Base-by-base conservation (phyloP, 495 filamentous ascomycete species). In the Penicillium paradoxum region DNA sequence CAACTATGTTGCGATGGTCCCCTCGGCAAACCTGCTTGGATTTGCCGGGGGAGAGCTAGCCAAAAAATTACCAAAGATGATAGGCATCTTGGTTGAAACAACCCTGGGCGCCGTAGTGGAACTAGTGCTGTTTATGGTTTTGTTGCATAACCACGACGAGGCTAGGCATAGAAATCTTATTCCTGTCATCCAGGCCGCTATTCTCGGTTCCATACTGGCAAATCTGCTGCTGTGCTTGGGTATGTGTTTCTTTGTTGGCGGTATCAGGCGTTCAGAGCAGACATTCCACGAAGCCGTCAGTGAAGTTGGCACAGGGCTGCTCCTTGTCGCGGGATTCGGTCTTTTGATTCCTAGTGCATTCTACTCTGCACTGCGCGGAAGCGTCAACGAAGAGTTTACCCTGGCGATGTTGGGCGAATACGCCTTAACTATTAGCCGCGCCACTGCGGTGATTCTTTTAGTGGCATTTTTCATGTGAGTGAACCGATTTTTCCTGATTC, bases 341-440 rank as follows among this genome's bases (percentile, higher is more conserved):
- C 79, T 97, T 8, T 75, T 90, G 45, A 86, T 96, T 38, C 91
- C 92, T 1, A 85, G 86, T 30, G 86, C 88, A 17, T 97, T 91
- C 66, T 75, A 78, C 56, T 75, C 79, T 43, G 82, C 87, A 0
- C 71, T 93, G 38, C 66, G 58, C 10, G 65, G 65, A 15, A 62
- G 69, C 40, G 66, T 71, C 32, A 69, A 70, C 32, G 46, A 65
- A 19, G 33, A 57, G 4, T 64, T 71, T 18, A 66, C 63, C 0
- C 57, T 57, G 0, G 66, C 73, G 1, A 59, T 70, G 1, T 63
- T 92, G 45, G 54, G 66, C 1, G 41, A 53, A 17, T 77, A 79
- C 33, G 75, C 82, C 5, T 67, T 87, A 21, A 76, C 74, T 10
- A 87, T 96, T 58, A 91, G 87, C 49, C 84, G 87, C 52, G 83